phyloP scores from a whole-genome alignment of 78 protist species.

The Planoprotostelium fungivorum region DNA sequence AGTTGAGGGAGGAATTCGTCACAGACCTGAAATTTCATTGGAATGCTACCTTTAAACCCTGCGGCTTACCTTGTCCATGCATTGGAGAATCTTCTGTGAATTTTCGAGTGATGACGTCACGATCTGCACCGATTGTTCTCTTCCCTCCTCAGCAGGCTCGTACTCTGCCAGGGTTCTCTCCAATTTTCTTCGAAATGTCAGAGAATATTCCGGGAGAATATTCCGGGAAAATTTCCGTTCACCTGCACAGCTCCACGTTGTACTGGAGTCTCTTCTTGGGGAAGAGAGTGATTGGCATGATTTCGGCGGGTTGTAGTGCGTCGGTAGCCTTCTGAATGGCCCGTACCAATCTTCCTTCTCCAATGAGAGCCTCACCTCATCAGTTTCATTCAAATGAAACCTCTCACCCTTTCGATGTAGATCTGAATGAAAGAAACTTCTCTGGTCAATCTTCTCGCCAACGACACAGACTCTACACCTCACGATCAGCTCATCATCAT shows the following conservation, averaged over 20 bases:
- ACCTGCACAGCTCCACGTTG: background rate
- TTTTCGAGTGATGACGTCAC: background rate
- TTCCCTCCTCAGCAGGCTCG: background rate
- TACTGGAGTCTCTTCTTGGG: background rate
- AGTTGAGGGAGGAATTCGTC: background rate
- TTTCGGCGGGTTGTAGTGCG: too few species aligned
- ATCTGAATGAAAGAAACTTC: background rate
- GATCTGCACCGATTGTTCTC: background rate
- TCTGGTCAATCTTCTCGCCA: background rate
- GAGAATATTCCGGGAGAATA: background rate
- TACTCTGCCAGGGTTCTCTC: background rate
- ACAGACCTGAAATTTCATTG: background rate
- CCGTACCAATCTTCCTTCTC: background rate
- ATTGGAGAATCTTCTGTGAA: background rate
- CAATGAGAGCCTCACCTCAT: too few species aligned
- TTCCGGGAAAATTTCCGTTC: too few species aligned
- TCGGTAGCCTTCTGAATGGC: background rate
- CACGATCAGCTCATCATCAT: background rate
- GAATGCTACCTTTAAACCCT: background rate
- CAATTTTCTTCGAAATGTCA: background rate
- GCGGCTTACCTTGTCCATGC: background rate
- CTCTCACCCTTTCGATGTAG: background rate
- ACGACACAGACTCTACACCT: background rate
- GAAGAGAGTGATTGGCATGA: too few species aligned
- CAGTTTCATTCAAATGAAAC: too few species aligned